Conservation (phyloP, 1,284 basidiomycete genomes). For the Tilletia setariae region DNA sequence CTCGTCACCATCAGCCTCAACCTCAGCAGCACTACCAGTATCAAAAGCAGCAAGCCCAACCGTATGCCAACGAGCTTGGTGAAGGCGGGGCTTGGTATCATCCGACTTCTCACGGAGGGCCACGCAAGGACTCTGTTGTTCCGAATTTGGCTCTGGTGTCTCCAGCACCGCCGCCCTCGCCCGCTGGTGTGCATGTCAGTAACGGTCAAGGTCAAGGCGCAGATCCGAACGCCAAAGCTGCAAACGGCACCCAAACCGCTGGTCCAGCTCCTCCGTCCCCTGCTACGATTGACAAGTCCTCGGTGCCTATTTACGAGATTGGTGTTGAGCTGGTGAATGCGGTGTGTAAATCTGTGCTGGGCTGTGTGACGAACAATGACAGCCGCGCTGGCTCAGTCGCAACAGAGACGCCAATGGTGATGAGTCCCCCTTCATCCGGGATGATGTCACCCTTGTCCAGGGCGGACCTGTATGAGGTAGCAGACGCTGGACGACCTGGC, state of each 20-base stretch:
- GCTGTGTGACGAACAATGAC: conserved; percentile 35
- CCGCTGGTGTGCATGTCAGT: neutral
- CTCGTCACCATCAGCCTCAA: neutral
- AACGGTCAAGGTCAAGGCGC: conserved; percentile 4
- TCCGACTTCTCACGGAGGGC: too few relatives aligned
- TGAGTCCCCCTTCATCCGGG: conserved; percentile 18
- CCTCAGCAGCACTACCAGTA: conserved; percentile 20
- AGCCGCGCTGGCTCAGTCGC: conserved; percentile 23
- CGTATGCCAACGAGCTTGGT: neutral
- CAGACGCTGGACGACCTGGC: too few relatives aligned
- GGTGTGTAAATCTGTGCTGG: conserved; percentile 24
- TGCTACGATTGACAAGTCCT: conserved; percentile 41
- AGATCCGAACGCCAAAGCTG: neutral
- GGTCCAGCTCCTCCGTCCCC: conserved; percentile 42
- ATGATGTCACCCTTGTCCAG: too few relatives aligned
- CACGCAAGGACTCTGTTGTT: conserved; percentile 6
- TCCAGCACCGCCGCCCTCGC: conserved; percentile 3
- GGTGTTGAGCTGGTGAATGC: conserved; percentile 51
- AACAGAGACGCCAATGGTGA: conserved; percentile 20
- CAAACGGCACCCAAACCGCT: conserved; percentile 18
- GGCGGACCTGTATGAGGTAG: too few relatives aligned
- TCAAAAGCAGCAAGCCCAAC: conserved; percentile 14
- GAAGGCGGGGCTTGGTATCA: neutral
- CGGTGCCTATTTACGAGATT: conserved; percentile 41
- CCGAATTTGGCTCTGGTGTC: conserved; percentile 26